Evolutionary conservation across 768 basidiomycete species (phyloP).

Genomic region (Leucosporidium creatinivorum): DNA sequence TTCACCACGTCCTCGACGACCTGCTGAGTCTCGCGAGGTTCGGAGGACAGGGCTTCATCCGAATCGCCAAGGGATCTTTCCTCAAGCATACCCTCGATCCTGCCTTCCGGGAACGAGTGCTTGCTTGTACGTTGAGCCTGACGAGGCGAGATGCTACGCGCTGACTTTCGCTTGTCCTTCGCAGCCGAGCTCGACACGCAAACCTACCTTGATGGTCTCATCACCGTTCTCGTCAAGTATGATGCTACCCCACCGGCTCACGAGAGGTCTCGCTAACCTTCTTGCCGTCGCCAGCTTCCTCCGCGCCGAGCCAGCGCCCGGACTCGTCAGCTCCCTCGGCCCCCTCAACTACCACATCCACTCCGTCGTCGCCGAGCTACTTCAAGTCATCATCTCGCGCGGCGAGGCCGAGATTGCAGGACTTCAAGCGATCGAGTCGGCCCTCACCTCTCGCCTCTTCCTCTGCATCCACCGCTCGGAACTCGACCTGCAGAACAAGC

Average conservation of each 20-base stretch:
- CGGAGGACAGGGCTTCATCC: conserved; percentile 80
- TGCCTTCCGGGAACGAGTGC: conserved; percentile 57
- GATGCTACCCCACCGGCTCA: neutral
- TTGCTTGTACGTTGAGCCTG: conserved; percentile 48
- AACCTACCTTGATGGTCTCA: conserved; percentile 64
- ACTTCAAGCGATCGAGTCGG: conserved; percentile 61
- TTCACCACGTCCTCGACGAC: conserved; percentile 66
- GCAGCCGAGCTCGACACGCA: conserved; percentile 23
- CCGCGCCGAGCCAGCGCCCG: conserved; percentile 63
- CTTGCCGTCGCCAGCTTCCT: conserved; percentile 52
- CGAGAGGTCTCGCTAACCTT: too few species aligned
- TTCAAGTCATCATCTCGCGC: conserved; percentile 72
- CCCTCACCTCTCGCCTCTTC: conserved; percentile 67
- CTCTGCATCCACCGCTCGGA: conserved; percentile 59
- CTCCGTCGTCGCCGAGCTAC: conserved; percentile 65
- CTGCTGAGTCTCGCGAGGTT: conserved; percentile 71
- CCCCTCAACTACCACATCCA: conserved; percentile 62
- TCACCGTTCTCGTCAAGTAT: conserved; percentile 67
- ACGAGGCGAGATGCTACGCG: neutral
- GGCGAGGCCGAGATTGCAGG: conserved; percentile 63
- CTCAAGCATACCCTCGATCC: conserved; percentile 61
- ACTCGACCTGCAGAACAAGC: conserved; percentile 84
- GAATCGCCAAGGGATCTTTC: conserved; percentile 58
- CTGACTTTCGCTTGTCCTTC: neutral
- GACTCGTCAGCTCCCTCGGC: conserved; percentile 51